Evolutionary conservation across 306 rosid species (phyloP).

Genomic region (Fragaria vesca): DNA sequence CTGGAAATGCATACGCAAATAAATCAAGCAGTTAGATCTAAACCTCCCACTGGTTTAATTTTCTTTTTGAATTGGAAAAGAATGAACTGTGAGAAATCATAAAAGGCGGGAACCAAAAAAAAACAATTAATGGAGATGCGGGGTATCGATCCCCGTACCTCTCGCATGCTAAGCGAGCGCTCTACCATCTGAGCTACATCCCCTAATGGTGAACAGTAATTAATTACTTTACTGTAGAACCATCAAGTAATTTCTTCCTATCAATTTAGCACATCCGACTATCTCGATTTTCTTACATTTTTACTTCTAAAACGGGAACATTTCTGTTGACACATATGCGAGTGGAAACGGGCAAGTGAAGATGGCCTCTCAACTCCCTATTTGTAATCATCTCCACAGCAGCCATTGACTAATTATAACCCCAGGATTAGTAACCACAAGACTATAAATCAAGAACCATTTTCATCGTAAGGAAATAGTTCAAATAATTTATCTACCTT

Average conservation of each 20-base stretch:
- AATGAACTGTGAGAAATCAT: neutral
- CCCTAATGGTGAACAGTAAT: conserved; percentile 21
- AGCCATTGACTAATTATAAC: neutral
- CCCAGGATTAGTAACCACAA: neutral
- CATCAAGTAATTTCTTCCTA: neutral
- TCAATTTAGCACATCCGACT: neutral
- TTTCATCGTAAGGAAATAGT: neutral
- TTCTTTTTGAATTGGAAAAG: neutral
- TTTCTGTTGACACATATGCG: neutral
- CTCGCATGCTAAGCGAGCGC: conserved; percentile 99
- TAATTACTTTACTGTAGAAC: neutral
- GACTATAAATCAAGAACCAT: conserved; percentile 8
- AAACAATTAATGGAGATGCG: conserved; percentile 55
- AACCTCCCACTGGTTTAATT: neutral
- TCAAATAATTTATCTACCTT: neutral
- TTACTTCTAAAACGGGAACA: conserved; percentile 1
- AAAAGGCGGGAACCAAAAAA: conserved; percentile 9
- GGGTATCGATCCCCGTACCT: conserved; percentile 96
- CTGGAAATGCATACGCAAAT: too few relatives aligned
- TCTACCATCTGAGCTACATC: conserved; percentile 98
- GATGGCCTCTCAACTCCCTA: neutral
- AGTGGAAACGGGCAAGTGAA: neutral
- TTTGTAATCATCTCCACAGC: neutral
- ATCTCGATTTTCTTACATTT: neutral
- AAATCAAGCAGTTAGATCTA: neutral